Evolutionary conservation across 2,329 filamentous ascomycete genomes (phyloP), one percentile per base, ranked within the genome.

Genomic region (Seiridium cupressi): DNA sequence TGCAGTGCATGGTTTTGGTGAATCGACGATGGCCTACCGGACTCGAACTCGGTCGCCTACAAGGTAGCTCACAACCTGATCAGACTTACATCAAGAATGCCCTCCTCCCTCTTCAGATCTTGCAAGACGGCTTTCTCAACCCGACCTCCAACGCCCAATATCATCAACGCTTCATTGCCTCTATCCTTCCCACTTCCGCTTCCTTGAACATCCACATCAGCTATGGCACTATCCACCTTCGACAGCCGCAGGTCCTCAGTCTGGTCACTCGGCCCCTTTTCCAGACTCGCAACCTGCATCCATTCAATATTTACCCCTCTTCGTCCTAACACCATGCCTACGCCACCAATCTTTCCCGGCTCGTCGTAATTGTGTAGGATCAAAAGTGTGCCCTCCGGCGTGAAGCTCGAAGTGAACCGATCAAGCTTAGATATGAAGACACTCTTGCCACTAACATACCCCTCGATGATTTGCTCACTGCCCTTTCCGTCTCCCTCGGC

Each of bases 291-390:
- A 2, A 93, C 91, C 69, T 85, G 88, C 91, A 94, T 95, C 70
- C 89, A 93, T 51, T 84, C 84, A 72, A 94, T 92, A 69, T 95
- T 95, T 57, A 95, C 86, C 0, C 85, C 86, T 44, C 89, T 84
- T 44, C 81, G 81, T 0, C 91, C 91, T 34, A 94, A 76, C 56
- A 87, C 81, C 60, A 82, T 87, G 1, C 91, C 91, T 3, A 95
- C 91, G 44, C 87, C 86, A 2, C 91, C 91, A 71, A 95, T 94
- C 79, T 93, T 93, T 9, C 91, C 91, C 0, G 90, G 90, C 64
- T 88, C 83, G 69, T 95, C 91, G 68, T 91, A 93, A 76, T 94
- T 94, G 69, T 92, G 85, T 67, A 92, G 84, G 61, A 94, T 89
- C n/a, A 93, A 79, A 61, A 94, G 73, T 0, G 86, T 91, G 0